Evolutionary conservation across 202 grass and related monocot genomes (phyloP), one percentile per base, ranked within the genome.

Genomic region (Eragrostis tef): DNA sequence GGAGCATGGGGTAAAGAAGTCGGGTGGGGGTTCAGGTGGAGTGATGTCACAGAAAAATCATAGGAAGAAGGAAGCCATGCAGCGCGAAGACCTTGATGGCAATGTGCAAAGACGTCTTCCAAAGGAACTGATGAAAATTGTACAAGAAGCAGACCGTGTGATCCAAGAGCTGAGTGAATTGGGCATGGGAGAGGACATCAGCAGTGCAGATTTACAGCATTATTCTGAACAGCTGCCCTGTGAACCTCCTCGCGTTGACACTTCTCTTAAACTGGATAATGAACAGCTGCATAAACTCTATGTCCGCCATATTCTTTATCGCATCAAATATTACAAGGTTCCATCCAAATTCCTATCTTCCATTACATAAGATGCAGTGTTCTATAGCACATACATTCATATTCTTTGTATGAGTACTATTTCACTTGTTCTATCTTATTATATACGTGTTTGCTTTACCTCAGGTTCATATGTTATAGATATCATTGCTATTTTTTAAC

Each of bases 171-270:
- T 75, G 59, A 56, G 67, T 34, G 48, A 44, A n/a, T 56, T 27
- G 48, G 21, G 48, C 3, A 3, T 67, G 6, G 81, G 81, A 46
- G 81, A 83, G 60, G 9, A 19, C 39, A 83, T 83, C 14, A 56
- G 2, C 31, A 0, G n/a, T 12, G 45, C 64, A 3, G 70, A 83
- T 46, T 21, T 75, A 6, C 14, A 66, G 12, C 5, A 39, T 66
- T 75, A 66, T 20, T 6, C 0, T 10, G 4, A 45, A 6, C 20
- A 43, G 21, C 70, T 83, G 24, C 20, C 48, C 64, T 0, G 21
- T 19, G 0, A n/a, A 14, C 47, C 31, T 65, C 59, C 71, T 47
- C 9, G 10, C 9, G 41, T 75, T 10, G 36, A 75, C 13, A 65
- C 39, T 20, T 20, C 2, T 21, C 36, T 44, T 45, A 0, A 75